phyloP scores from a whole-genome alignment of 208 protist species.

The Crithidia expoeki region DNA sequence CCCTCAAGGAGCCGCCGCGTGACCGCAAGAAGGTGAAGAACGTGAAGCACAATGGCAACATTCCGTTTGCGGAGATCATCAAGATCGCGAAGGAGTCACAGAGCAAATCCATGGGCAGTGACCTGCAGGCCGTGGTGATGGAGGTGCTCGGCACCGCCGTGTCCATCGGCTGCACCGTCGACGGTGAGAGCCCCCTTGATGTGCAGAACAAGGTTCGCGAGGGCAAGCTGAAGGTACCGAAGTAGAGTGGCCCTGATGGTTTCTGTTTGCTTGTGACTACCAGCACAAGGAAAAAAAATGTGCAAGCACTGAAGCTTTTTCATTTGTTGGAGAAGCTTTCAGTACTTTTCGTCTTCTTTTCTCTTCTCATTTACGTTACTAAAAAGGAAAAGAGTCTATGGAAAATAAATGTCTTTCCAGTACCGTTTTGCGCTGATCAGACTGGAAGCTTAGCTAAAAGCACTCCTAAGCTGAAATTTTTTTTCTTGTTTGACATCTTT shows the following conservation, averaged over 20 bases:
- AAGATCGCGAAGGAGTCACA: constrained; percentile 97
- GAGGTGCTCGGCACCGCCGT: constrained; percentile 99
- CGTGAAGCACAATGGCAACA: constrained; percentile 99
- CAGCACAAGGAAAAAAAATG: background rate
- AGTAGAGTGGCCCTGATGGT: constrained; percentile 33
- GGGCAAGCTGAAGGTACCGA: constrained; percentile 93
- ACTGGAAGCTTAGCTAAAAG: no score
- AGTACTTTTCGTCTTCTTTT: no score
- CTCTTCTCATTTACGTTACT: no score
- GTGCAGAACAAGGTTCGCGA: constrained; percentile 94
- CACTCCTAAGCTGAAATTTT: no score
- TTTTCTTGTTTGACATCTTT: no score
- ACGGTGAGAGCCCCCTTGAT: constrained; percentile 94
- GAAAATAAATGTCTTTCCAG: no score
- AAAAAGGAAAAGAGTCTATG: no score
- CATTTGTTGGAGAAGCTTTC: no score
- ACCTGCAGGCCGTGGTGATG: constrained; percentile 96
- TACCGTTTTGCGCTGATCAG: no score
- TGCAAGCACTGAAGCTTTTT: no score
- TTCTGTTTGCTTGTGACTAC: background rate
- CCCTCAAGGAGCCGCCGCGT: constrained; percentile 99
- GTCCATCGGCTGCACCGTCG: constrained; percentile 98
- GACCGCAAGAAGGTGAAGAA: constrained; percentile 99
- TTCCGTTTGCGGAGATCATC: constrained; percentile 97
- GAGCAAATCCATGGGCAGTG: constrained; percentile 94